A percentile compares a stretch with the other conserved stretches of the same genome.
These are phyloP conservation scores for Panicum virgatum DNA, from an alignment of 202 grass and related monocot genomes.

Conservation along the genomic window DNA sequence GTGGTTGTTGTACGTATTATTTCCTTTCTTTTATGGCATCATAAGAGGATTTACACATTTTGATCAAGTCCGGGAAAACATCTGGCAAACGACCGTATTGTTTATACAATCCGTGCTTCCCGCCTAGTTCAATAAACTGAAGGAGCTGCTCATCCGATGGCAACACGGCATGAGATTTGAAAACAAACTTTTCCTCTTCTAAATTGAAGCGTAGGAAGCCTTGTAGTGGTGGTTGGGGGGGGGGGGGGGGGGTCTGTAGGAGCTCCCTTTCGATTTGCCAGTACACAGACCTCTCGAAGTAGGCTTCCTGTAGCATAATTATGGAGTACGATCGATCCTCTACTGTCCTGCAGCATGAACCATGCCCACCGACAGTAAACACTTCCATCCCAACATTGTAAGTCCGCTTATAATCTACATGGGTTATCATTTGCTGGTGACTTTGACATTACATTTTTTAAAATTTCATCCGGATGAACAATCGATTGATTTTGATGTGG, in stretches of 20 bases:
- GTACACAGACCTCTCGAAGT: not conserved
- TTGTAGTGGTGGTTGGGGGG: too few relatives aligned
- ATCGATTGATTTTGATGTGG: too few relatives aligned
- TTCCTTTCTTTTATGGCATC: too few relatives aligned
- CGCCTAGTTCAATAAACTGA: not conserved
- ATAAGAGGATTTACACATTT: too few relatives aligned
- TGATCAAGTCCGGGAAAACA: too few relatives aligned
- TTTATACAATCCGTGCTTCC: too few relatives aligned
- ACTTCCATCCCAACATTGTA: not conserved
- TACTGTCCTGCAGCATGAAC: not conserved
- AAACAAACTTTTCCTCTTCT: conserved; percentile 1
- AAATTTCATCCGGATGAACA: too few relatives aligned
- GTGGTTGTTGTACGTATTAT: too few relatives aligned
- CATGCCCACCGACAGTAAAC: not conserved
- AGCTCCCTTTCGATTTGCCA: not conserved
- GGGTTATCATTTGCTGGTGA: too few relatives aligned
- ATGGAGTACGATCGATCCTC: not conserved
- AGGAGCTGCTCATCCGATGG: not conserved
- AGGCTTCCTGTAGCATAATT: fast-evolving
- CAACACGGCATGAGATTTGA: not conserved
- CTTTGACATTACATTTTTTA: too few relatives aligned
- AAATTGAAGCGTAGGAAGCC: conserved; percentile 1
- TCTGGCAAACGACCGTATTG: too few relatives aligned
- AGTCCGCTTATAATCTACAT: not conserved
- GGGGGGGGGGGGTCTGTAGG: not conserved